Evolutionary conservation across 805 yeast species (phyloP), one percentile per base, ranked within the genome.

Genomic region (Saccharomycopsis selenospora): DNA sequence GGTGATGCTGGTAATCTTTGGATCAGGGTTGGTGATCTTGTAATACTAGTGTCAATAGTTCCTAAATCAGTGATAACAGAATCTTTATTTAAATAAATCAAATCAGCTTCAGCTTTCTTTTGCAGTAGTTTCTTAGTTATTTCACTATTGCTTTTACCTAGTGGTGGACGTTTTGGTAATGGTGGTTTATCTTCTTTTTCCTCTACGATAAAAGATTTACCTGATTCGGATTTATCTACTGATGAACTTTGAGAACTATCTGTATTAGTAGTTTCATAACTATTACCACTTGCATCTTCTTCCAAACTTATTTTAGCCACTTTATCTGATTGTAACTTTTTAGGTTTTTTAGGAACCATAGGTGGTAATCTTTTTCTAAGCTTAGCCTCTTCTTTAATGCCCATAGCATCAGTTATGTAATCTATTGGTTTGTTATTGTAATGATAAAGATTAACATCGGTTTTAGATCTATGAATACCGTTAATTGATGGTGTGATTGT

Each of bases 271-370:
- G 22, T 36, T 10, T 4, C 13, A 10, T 33, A 17, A 33, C 20
- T 7, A 4, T 20, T 17, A 25, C 6, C 47, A 8, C 33, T 36
- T 18, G 42, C 25, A 18, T 13, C 4, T 5, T 20, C 20, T 4
- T 33, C 17, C 18, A 33, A 33, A n/a, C n/a, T n/a, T n/a, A n/a
- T n/a, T n/a, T n/a, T n/a, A n/a, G 45, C 17, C 17, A 10, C 24
- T 44, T 23, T 44, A 20, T 17, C 46, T 17, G 29, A 25, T 11
- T 40, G 43, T 14, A 48, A 38, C 3, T 23, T 8, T 30, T 30
- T 25, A 11, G 52, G 52, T 24, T 49, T 49, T 23, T 36, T 48
- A 20, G 52, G 52, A 13, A 36, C 43, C 8, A 41, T 17, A 22
- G 43, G 43, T 3, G 43, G 43, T 10, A 41, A n/a, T 13, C 10